These are phyloP conservation scores for Nematodospora anomalae DNA, from an alignment of 1,139 yeast genomes.

Conservation along the genomic window DNA sequence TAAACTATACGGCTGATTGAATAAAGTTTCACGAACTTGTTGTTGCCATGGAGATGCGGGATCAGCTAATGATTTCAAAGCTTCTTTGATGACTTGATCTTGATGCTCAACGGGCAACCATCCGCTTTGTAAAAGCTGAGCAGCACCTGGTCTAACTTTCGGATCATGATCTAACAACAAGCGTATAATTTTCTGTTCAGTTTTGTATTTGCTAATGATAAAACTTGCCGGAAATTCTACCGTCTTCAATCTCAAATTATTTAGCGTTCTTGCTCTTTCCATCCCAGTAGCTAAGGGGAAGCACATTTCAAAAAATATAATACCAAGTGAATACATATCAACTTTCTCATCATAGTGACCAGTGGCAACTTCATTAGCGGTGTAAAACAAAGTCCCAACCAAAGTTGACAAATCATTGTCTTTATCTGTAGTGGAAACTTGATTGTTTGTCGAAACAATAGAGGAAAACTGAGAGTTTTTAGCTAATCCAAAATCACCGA, in stretches of 20 bases:
- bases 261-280: constrained; percentile 80
- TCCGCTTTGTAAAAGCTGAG: constrained; percentile 72
- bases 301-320: constrained; percentile 94
- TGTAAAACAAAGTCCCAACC: constrained; percentile 90
- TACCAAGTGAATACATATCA: constrained; percentile 92
- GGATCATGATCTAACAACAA: constrained; percentile 79
- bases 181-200: constrained; percentile 66
- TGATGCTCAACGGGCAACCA: constrained; percentile 85
- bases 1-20: constrained; percentile 76
- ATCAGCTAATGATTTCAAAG: constrained; percentile 78
- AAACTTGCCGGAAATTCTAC: constrained; percentile 72
- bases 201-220: constrained; percentile 45
- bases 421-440: constrained; percentile 27
- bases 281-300: constrained; percentile 81
- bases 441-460: constrained; percentile 42
- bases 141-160: constrained; percentile 73
- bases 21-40: constrained; percentile 83
- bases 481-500: constrained; percentile 97
- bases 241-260: constrained; percentile 55
- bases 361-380: constrained; percentile 82
- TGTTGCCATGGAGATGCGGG: constrained; percentile 94
- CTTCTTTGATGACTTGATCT: constrained; percentile 86
- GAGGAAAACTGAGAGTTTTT: constrained; percentile 61
- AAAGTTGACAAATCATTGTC: constrained; percentile 85
- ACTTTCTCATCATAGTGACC: constrained; percentile 88